These are phyloP conservation scores for Acorus gramineus DNA, from an alignment of 106 monocot genomes.

Conservation along the genomic window DNA sequence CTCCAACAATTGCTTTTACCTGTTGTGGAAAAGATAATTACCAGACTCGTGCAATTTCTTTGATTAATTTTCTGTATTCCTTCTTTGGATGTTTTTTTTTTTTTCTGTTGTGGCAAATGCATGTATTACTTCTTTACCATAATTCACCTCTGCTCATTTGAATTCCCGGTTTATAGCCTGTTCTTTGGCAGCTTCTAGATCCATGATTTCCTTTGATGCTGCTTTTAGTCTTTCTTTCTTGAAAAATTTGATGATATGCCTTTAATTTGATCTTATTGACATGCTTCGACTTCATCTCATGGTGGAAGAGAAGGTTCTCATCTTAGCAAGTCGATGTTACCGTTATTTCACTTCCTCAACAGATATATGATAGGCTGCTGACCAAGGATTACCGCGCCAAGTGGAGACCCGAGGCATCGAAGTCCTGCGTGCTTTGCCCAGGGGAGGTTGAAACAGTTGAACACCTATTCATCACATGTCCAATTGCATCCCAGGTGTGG, in stretches of 20 bases:
- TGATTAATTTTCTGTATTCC: no score
- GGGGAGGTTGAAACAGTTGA: no score
- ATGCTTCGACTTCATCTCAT: constrained; percentile 84
- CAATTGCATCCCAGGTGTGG: no score
- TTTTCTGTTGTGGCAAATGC: no score
- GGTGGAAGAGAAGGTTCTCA: constrained; percentile 88
- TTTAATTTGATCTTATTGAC: constrained; percentile 95
- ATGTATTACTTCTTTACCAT: background rate
- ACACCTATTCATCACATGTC: no score
- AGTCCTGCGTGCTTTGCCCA: no score
- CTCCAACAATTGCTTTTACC: no score
- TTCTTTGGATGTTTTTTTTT: no score
- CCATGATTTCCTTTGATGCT: constrained; percentile 30
- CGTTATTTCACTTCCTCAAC: constrained; percentile 63
- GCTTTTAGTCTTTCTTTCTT: constrained; percentile 68
- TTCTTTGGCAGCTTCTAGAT: constrained; percentile 73
- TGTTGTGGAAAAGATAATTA: no score
- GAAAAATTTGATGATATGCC: constrained; percentile 72
- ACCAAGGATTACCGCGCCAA: no score
- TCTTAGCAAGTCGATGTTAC: constrained; percentile 72
- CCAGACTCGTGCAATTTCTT: no score
- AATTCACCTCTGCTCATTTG: constrained; percentile 86
- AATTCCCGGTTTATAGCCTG: constrained; percentile 66
- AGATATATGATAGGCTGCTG: constrained; percentile 67
- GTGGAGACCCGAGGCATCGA: no score